A percentile compares a stretch with the other conserved stretches of the same genome.
Conservation (phyloP, 2,329 filamentous ascomycete genomes). For the Colletotrichum graminicola region DNA sequence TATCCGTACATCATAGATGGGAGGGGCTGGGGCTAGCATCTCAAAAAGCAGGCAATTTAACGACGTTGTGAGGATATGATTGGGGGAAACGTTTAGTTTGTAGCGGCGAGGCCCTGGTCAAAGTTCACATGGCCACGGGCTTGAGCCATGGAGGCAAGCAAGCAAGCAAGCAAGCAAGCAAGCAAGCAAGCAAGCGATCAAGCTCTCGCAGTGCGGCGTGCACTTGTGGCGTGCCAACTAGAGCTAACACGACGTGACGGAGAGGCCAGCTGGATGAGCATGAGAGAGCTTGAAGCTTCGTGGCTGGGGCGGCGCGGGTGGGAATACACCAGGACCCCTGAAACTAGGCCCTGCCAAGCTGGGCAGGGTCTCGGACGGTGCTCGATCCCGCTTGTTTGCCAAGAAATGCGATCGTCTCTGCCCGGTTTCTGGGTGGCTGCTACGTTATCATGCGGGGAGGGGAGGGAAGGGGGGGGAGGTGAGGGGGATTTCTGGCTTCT, state of each 20-base stretch:
- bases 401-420: conserved; percentile 23
- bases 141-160: neutral
- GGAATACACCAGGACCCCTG: conserved; percentile 17
- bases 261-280: neutral
- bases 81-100: neutral
- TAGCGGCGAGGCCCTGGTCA: neutral
- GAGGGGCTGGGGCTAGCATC: neutral
- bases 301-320: neutral
- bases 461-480: too few relatives aligned
- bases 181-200: neutral
- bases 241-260: neutral
- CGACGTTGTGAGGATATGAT: neutral
- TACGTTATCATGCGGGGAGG: neutral
- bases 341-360: conserved; percentile 41
- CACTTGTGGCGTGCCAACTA: neutral
- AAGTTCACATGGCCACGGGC: neutral
- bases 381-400: conserved; percentile 33
- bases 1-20: conserved; percentile 38
- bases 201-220: neutral
- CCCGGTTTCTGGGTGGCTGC: neutral
- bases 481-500: too few relatives aligned
- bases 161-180: too few relatives aligned
- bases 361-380: conserved; percentile 18
- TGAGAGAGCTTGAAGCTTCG: neutral
- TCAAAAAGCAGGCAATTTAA: conserved; percentile 5